Conservation (phyloP, 2,329 filamentous ascomycete species). For the Pseudogymnoascus sp. region DNA sequence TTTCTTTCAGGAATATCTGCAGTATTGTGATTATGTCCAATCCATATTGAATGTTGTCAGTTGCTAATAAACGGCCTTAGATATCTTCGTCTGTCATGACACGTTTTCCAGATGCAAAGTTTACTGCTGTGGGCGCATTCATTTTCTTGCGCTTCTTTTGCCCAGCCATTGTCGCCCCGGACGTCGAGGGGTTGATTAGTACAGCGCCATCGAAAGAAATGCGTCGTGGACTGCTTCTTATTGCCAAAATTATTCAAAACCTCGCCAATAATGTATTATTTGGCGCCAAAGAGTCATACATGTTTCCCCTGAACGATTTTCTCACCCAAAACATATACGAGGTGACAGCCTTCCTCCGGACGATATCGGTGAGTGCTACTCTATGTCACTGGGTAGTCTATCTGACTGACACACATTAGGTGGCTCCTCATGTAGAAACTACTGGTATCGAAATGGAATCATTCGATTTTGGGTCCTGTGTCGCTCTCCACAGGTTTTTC, state of each 20-base stretch:
- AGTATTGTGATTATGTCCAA: constrained; percentile 45
- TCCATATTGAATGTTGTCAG: constrained; percentile 2
- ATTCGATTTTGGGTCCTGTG: constrained; percentile 64
- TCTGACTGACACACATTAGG: constrained; percentile 26
- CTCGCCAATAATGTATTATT: constrained; percentile 65
- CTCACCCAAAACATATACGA: constrained; percentile 59
- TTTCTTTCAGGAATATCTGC: constrained; percentile 59
- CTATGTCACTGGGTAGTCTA: neutral
- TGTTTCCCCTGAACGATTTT: constrained; percentile 64
- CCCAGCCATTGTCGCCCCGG: constrained; percentile 62
- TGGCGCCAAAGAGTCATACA: constrained; percentile 63
- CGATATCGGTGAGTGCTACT: constrained; percentile 51
- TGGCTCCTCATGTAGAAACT: constrained; percentile 42
- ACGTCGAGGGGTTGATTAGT: constrained; percentile 57
- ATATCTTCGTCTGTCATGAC: constrained; percentile 56
- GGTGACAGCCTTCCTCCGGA: constrained; percentile 57
- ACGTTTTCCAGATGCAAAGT: constrained; percentile 61
- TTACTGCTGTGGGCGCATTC: constrained; percentile 63
- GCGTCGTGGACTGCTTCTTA: constrained; percentile 58
- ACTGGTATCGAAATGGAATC: constrained; percentile 39
- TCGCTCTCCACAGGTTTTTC: constrained; percentile 59
- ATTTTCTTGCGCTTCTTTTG: constrained; percentile 67
- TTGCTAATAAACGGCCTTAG: constrained; percentile 24
- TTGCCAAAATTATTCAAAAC: constrained; percentile 65
- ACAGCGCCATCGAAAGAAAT: constrained; percentile 58